Conservation (phyloP, 805 yeast genomes). For the Suhomyces emberorum region DNA sequence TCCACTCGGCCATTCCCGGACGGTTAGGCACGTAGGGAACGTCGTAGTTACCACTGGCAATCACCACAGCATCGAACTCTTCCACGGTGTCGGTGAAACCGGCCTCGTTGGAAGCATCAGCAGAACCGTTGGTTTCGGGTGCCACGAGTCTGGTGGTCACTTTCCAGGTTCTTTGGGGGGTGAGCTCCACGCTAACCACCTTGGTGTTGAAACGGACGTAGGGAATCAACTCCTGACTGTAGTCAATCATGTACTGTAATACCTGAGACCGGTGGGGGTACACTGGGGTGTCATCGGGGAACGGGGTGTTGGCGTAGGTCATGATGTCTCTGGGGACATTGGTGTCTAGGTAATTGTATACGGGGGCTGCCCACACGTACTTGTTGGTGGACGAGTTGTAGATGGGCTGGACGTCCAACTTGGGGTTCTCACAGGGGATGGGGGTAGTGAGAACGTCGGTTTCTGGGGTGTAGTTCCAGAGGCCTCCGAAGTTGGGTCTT, state of each 20-base stretch:
- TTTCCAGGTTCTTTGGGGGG: slow-evolving; percentile 37
- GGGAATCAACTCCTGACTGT: slow-evolving; percentile 43
- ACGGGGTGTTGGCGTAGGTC: slow-evolving; percentile 58
- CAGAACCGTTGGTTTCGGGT: slow-evolving; percentile 29
- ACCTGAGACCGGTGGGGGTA: slow-evolving; percentile 67
- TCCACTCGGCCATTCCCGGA: slow-evolving; percentile 31
- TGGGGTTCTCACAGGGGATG: slow-evolving; percentile 20
- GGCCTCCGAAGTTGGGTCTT: slow-evolving; percentile 64
- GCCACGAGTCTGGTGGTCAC: slow-evolving; percentile 34
- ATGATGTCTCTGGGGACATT: slow-evolving; percentile 63
- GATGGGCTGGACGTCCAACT: slow-evolving; percentile 12
- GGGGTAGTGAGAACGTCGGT: slow-evolving; percentile 19
- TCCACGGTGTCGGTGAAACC: slow-evolving; percentile 14
- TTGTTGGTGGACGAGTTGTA: slow-evolving; percentile 9
- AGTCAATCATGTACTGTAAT: slow-evolving; percentile 54
- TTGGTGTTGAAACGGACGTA: slow-evolving; percentile 46
- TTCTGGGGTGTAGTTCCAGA: slow-evolving; percentile 62
- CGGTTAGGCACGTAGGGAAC: slow-evolving; percentile 34
- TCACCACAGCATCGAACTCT: slow-evolving; percentile 35
- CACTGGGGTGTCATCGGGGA: slow-evolving; percentile 41
- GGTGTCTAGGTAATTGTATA: slow-evolving; percentile 66
- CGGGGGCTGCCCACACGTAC: slow-evolving; percentile 37
- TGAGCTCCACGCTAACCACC: slow-evolving; percentile 39
- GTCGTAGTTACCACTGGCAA: slow-evolving; percentile 39
- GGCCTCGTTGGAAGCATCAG: slow-evolving; percentile 2